Conservation (phyloP, 768 basidiomycete species). For the Russula dissimulans region DNA sequence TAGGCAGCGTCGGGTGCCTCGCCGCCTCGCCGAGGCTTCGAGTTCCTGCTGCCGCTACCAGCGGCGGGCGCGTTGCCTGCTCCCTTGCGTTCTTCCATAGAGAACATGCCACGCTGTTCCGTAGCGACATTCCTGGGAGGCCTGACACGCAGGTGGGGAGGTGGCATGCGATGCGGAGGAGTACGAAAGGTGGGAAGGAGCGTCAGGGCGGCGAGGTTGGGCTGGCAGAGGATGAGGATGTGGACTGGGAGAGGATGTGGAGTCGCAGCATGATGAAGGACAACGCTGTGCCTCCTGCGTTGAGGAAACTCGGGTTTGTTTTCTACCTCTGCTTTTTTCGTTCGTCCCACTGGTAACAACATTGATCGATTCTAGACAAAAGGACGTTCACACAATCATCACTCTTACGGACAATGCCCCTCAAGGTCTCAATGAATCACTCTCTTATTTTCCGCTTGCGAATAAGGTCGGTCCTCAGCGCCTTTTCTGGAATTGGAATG, state of each 20-base stretch:
- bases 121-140: constrained; percentile 54
- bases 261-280: constrained; percentile 23
- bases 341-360: not conserved
- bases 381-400: constrained; percentile 31
- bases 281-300: constrained; percentile 30
- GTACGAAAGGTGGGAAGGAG: constrained; percentile 3
- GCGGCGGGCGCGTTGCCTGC: constrained; percentile 33
- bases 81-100: constrained; percentile 49
- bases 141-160: constrained; percentile 58
- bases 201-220: not conserved
- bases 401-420: constrained; percentile 51
- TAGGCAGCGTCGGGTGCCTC: constrained; percentile 50
- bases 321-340: too few species aligned
- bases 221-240: constrained; percentile 8
- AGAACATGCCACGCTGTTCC: constrained; percentile 39
- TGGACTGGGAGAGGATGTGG: constrained; percentile 50
- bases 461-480: constrained; percentile 36
- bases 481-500: not conserved
- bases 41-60: constrained; percentile 24
- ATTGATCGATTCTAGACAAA: constrained; percentile 13
- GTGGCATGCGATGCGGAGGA: constrained; percentile 52
- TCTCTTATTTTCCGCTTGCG: constrained; percentile 36
- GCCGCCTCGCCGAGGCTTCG: constrained; percentile 27
- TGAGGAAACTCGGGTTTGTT: constrained; percentile 30
- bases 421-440: constrained; percentile 42